Percentiles rank a stretch among this genome's conserved stretches.
Evolutionary conservation across 2,329 filamentous ascomycete genomes (phyloP).

Genomic region (Ceratocystis colombiana): DNA sequence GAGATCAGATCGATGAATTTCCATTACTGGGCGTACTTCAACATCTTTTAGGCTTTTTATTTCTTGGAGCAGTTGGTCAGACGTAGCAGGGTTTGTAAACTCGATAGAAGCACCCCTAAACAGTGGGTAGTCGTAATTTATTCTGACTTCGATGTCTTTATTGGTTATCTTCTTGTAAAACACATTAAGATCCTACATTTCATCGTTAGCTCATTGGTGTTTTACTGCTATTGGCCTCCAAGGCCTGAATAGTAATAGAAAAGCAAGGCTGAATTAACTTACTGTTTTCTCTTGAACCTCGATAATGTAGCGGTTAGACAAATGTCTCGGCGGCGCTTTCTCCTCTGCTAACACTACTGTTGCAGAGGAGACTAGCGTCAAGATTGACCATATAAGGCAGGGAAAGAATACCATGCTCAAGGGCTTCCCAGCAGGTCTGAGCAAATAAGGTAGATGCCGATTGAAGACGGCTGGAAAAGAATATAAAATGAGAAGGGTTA

Average conservation of each 20-base stretch:
- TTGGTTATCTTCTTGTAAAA: constrained; percentile 35
- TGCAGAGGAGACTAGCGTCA: constrained; percentile 32
- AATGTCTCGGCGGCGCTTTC: neutral
- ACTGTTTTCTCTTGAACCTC: constrained; percentile 44
- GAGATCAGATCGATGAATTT: constrained; percentile 38
- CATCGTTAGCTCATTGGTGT: neutral
- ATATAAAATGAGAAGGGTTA: too few relatives aligned
- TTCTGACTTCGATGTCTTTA: constrained; percentile 37
- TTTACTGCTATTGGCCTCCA: neutral
- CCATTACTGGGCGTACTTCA: constrained; percentile 42
- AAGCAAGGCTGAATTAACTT: constrained; percentile 26
- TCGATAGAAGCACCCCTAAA: constrained; percentile 48
- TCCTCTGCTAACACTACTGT: constrained; percentile 26
- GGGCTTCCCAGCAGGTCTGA: neutral
- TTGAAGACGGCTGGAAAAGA: neutral
- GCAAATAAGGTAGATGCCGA: neutral
- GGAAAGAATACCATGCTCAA: constrained; percentile 34
- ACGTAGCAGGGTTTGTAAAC: constrained; percentile 39
- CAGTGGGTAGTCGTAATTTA: constrained; percentile 42
- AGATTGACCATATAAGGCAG: constrained; percentile 32
- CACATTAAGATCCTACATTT: constrained; percentile 36
- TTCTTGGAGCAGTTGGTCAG: constrained; percentile 36
- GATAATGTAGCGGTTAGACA: constrained; percentile 44
- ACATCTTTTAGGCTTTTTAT: constrained; percentile 38
- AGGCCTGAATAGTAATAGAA: neutral